phyloP scores from a whole-genome alignment of 108 stramenopile species.

The Nannochloropsis gaditana region DNA sequence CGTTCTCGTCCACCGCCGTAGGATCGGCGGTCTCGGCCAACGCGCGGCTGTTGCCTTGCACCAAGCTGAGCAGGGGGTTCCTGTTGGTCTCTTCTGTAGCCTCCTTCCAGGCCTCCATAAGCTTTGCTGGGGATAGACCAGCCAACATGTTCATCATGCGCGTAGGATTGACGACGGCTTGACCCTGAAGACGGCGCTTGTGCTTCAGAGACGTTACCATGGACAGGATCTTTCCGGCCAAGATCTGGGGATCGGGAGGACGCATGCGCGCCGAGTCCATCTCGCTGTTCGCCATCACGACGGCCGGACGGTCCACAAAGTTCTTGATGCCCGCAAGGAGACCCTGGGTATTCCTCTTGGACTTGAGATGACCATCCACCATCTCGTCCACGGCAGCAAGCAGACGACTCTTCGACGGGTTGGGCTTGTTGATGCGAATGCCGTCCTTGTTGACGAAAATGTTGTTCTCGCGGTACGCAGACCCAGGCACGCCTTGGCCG shows the following conservation, averaged over 20 bases:
- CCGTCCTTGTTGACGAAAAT: background rate
- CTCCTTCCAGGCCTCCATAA: conserved; percentile 16
- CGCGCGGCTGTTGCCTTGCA: background rate
- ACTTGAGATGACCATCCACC: background rate
- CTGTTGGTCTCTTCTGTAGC: background rate
- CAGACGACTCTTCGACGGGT: background rate
- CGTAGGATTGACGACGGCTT: background rate
- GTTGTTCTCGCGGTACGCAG: background rate
- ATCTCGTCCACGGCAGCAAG: background rate
- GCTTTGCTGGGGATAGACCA: background rate
- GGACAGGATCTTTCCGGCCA: background rate
- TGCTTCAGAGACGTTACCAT: background rate
- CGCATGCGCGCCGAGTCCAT: background rate
- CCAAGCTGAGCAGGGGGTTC: background rate
- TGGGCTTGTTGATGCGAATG: background rate
- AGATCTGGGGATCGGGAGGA: background rate
- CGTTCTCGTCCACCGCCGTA: background rate
- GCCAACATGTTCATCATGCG: background rate
- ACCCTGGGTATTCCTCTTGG: background rate
- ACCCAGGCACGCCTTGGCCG: background rate
- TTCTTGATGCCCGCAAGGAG: background rate
- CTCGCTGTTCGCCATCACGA: background rate
- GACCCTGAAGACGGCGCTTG: background rate
- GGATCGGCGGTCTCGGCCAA: background rate
- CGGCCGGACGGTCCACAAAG: background rate